Evolutionary conservation across 192 early-diverging fungal species (phyloP), one percentile per base, ranked within the genome.

Genomic region (Chytriomyces sp.): DNA sequence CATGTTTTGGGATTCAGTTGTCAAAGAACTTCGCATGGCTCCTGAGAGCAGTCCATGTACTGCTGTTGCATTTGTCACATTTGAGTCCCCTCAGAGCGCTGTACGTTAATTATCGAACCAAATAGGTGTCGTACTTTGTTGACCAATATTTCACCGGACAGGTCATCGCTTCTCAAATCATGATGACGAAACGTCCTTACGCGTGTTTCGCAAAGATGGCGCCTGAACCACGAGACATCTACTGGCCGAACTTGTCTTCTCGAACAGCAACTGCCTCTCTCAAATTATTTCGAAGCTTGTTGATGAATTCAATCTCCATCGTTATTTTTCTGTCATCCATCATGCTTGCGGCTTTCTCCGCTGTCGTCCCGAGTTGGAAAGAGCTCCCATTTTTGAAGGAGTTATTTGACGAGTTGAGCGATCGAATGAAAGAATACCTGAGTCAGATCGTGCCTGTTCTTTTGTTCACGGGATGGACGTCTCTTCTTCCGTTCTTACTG

Each of bases 191-290:
- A 18, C 77, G 80, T 13, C 87, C 87, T 5, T 89, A 87, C 64
- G 80, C 84, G 50, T 86, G 81, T 68, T 83, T 86, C 71, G 79
- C 79, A 11, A 79, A 77, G 48, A 77, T 78, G 57, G 87, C 87
- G 11, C 87, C 87, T 11, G 87, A 89, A 61, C 87, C 87, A 7
- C 82, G 87, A 9, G 87, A 89, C 76, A 76, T 89, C 5, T 88
- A 83, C 80, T 89, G 87, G 87, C 73, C 70, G 63, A 89, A 89
- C 69, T 77, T 89, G 43, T 82, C 84, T 7, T 82, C 86, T 46
- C 80, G 79, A 46, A 70, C 50, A 7, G 84, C 86, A 16, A 66
- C 80, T 45, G 77, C 71, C 64, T 82, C 82, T 66, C 75, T 86
- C 57, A 89, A 89, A 64, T n/a, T 88, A 44, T 75, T 89, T 46